Percentiles rank a stretch among this genome's conserved stretches.
These are phyloP conservation scores for Lactifluus echinatus DNA, from an alignment of 768 basidiomycete genomes.

Conservation along the genomic window DNA sequence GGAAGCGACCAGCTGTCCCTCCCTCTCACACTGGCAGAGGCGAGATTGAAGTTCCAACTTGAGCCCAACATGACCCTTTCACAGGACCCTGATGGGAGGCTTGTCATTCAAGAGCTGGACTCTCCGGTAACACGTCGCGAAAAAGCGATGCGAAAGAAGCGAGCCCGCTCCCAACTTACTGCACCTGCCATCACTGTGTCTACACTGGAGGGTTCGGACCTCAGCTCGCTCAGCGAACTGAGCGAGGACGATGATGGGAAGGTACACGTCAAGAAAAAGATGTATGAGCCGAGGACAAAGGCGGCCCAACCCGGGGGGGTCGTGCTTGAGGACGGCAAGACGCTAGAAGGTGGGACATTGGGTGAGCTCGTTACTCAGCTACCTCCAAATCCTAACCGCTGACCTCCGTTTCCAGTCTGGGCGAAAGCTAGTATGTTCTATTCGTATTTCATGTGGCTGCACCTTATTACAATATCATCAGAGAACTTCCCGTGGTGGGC, in stretches of 20 bases:
- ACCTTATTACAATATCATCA: constrained; percentile 24
- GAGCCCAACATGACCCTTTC: constrained; percentile 21
- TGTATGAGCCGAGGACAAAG: constrained; percentile 7
- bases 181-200: constrained; percentile 13
- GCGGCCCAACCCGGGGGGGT: constrained; percentile 27
- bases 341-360: constrained; percentile 49
- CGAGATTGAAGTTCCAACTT: constrained; percentile 3
- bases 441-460: not conserved
- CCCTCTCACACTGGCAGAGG: constrained; percentile 7
- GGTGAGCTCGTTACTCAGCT: constrained; percentile 36
- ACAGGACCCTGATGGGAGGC: constrained; percentile 35
- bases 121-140: constrained; percentile 58
- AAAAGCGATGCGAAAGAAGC: constrained; percentile 42
- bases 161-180: constrained; percentile 13
- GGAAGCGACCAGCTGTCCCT: not conserved
- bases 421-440: constrained; percentile 57
- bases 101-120: constrained; percentile 65
- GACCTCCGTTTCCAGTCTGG: constrained; percentile 50
- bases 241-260: constrained; percentile 14
- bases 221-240: constrained; percentile 18
- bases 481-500: constrained; percentile 85
- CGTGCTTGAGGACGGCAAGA: constrained; percentile 29
- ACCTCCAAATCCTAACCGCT: not conserved
- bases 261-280: not conserved
- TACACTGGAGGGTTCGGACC: constrained; percentile 11